A percentile compares a stretch with the other conserved stretches of the same genome.
Evolutionary conservation across 2,329 filamentous ascomycete genomes (phyloP).

Genomic region (Alternaria arborescens): DNA sequence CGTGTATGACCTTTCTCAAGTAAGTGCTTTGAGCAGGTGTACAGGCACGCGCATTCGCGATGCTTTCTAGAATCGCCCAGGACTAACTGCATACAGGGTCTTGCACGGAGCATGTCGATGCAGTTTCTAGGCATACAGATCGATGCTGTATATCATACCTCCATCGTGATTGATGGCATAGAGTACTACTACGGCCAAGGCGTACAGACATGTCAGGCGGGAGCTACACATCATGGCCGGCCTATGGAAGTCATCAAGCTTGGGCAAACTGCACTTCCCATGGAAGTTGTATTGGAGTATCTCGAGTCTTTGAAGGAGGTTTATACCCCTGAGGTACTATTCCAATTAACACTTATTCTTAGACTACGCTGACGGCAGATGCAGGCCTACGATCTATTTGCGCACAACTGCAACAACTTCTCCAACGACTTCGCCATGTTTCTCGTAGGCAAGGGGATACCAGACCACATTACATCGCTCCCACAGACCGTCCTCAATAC

Average conservation of each 20-base stretch:
- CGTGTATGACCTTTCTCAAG: conserved; percentile 61
- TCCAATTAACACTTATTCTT: not conserved
- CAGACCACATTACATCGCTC: conserved; percentile 83
- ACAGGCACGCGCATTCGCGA: not conserved
- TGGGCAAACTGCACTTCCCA: conserved; percentile 78
- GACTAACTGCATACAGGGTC: conserved; percentile 54
- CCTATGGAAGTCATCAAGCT: conserved; percentile 80
- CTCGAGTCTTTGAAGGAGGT: conserved; percentile 82
- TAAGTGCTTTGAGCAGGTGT: conserved; percentile 18
- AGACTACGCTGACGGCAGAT: conserved; percentile 29
- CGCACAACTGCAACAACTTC: conserved; percentile 98
- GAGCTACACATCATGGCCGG: conserved; percentile 83
- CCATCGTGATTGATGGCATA: conserved; percentile 81
- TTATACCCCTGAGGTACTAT: conserved; percentile 76
- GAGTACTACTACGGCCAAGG: conserved; percentile 94
- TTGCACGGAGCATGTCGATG: conserved; percentile 63
- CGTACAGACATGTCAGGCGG: conserved; percentile 81
- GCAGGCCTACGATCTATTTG: conserved; percentile 57
- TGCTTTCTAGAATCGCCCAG: not conserved
- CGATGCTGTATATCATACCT: conserved; percentile 95
- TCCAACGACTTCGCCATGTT: conserved; percentile 92
- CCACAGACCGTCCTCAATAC: conserved; percentile 86
- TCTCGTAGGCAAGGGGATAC: conserved; percentile 86
- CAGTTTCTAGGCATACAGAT: conserved; percentile 74
- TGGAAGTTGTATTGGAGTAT: conserved; percentile 86